phyloP scores from a whole-genome alignment of 352 stramenopile genomes.

The Pseudoperonospora humuli region DNA sequence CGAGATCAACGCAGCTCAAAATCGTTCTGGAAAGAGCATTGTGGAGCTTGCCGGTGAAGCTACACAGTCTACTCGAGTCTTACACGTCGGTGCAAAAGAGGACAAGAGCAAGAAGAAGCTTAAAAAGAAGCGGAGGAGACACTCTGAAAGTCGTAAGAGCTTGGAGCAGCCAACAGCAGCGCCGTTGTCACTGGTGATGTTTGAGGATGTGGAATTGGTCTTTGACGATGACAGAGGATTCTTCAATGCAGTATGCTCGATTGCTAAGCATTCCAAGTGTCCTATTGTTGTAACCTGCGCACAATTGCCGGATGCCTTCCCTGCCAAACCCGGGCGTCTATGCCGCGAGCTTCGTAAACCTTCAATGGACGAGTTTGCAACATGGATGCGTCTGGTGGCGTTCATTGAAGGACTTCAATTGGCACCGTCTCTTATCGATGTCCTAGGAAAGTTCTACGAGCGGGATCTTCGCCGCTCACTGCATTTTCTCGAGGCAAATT shows the following conservation, averaged over 20 bases:
- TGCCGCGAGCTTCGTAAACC: constrained; percentile 33
- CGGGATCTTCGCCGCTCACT: constrained; percentile 64
- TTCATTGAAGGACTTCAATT: constrained; percentile 46
- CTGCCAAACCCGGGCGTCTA: constrained; percentile 37
- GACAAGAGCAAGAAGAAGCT: constrained; percentile 40
- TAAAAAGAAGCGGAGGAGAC: constrained; percentile 37
- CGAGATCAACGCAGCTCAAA: constrained; percentile 78
- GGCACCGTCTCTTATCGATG: constrained; percentile 23
- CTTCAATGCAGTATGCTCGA: constrained; percentile 54
- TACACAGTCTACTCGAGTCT: constrained; percentile 71
- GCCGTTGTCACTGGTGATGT: constrained; percentile 72
- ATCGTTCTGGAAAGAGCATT: constrained; percentile 57
- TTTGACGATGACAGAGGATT: constrained; percentile 83
- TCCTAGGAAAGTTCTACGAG: constrained; percentile 44
- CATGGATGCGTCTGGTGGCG: constrained; percentile 58
- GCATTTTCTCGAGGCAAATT: constrained; percentile 58
- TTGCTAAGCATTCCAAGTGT: constrained; percentile 75
- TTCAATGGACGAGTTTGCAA: constrained; percentile 47
- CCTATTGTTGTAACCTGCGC: constrained; percentile 70
- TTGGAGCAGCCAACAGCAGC: constrained; percentile 29
- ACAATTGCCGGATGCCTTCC: constrained; percentile 54
- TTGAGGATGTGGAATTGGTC: constrained; percentile 75
- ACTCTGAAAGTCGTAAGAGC: constrained; percentile 26
- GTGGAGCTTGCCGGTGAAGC: constrained; percentile 76
- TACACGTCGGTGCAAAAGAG: constrained; percentile 36